A percentile compares a stretch with the other conserved stretches of the same genome.
These are phyloP conservation scores for Nakazawaea ishiwadae DNA, from an alignment of 805 yeast species.

Conservation along the genomic window DNA sequence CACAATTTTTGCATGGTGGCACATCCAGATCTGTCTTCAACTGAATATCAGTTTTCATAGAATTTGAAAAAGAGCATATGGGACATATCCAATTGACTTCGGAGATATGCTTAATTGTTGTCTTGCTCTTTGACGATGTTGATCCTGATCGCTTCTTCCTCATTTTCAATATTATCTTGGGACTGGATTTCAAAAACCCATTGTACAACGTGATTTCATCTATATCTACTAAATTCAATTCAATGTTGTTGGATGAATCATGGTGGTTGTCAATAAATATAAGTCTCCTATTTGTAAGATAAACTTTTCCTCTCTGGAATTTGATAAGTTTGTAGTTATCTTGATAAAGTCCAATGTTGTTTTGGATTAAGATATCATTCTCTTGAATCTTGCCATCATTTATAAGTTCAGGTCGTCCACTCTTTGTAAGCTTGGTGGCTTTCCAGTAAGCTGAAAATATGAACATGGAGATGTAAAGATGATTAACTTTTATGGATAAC, in stretches of 20 bases:
- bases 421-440: conserved; percentile 18
- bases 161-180: conserved; percentile 51
- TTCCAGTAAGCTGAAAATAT: conserved; percentile 18
- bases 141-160: conserved; percentile 14
- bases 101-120: not conserved
- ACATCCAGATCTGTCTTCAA: conserved; percentile 17
- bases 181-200: conserved; percentile 71
- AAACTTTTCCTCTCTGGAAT: conserved; percentile 72
- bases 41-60: conserved; percentile 20
- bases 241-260: conserved; percentile 10
- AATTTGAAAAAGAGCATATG: conserved; percentile 77
- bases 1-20: conserved; percentile 59
- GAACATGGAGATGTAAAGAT: conserved; percentile 5
- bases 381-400: conserved; percentile 27
- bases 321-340: conserved; percentile 60
- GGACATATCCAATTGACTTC: conserved; percentile 70
- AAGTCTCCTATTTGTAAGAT: conserved; percentile 68
- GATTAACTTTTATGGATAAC: too few species aligned
- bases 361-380: conserved; percentile 46
- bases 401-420: conserved; percentile 26
- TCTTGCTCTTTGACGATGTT: conserved; percentile 15
- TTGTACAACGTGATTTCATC: conserved; percentile 24
- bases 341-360: conserved; percentile 70
- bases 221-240: conserved; percentile 18
- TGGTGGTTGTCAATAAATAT: conserved; percentile 60